Base-by-base conservation (phyloP, 2,329 filamentous ascomycete species). In the Herpotrichia juniperi region DNA sequence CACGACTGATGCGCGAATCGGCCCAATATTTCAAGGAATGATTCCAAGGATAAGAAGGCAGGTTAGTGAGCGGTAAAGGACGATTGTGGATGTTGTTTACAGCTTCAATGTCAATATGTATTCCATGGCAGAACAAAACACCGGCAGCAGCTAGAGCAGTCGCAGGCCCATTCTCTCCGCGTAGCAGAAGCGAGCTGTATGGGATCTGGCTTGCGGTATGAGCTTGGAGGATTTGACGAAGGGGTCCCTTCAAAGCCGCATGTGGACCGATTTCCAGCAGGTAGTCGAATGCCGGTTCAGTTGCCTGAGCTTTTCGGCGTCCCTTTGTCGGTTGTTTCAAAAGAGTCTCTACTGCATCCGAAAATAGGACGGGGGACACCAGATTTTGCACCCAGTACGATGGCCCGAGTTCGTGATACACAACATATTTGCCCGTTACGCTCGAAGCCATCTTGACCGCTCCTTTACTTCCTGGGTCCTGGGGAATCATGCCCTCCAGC, bases 41-140 rank as follows among this genome's bases (percentile, higher is more conserved):
- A 35, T 69, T 62, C 57, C 60, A 72, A 6, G 57, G 58, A 34
- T 70, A 72, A 4, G 55, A 45, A 5, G 68, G 66, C 0, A 71
- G 62, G n/a, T 61, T 54, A 11, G 48, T 42, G 19, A 59, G 44
- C 14, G 34, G 10, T 11, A 26, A 6, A n/a, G 22, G 8, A 30
- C 17, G 46, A 11, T 40, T 47, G 44, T 24, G 10, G 34, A 9
- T 17, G 21, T 49, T 39, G n/a, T 50, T 54, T 5, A 37, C 34
- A 10, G 42, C 17, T 7, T 10, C 10, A 14, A 50, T 11, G 42
- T 50, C 26, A n/a, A 54, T 10, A 1, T 6, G 5, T 14, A 34
- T 7, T 17, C 50, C 50, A 2, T 30, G 14, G 25, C 47, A 35
- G 51, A 57, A 66, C 3, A 69, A 4, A 4, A 46, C 46, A 17